Percentiles rank a stretch among this genome's conserved stretches.
Evolutionary conservation across 2,329 filamentous ascomycete genomes (phyloP).

Genomic region (Epichloe sylvatica): DNA sequence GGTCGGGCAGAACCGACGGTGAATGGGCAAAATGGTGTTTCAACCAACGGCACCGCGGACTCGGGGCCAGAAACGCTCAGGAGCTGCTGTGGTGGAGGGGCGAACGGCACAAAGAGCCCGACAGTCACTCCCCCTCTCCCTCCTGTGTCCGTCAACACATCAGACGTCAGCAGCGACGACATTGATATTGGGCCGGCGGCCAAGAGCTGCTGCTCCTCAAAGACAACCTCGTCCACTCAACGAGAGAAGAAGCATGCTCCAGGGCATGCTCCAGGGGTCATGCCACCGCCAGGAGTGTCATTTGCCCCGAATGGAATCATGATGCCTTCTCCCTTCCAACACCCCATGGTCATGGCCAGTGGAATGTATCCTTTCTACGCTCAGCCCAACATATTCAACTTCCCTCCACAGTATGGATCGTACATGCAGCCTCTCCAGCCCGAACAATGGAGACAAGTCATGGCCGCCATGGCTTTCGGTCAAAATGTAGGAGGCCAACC

Average conservation of each 20-base stretch:
- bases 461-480: conserved; percentile 21
- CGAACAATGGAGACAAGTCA: conserved; percentile 37
- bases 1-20: conserved; percentile 8
- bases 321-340: conserved; percentile 21
- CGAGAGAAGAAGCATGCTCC: conserved; percentile 10
- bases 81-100: conserved; percentile 13
- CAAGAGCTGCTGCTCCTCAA: conserved; percentile 19
- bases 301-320: conserved; percentile 17
- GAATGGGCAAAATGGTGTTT: conserved; percentile 10
- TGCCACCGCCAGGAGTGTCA: conserved; percentile 9
- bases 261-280: conserved; percentile 9
- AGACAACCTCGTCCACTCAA: conserved; percentile 5
- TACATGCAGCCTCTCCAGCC: conserved; percentile 41
- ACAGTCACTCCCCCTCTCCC: background rate
- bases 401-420: conserved; percentile 40
- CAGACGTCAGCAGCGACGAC: conserved; percentile 5
- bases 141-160: conserved; percentile 5
- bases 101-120: conserved; percentile 2
- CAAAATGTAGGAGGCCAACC: conserved; percentile 1
- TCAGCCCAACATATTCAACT: conserved; percentile 35
- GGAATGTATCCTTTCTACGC: conserved; percentile 27
- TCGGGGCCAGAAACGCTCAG: conserved; percentile 4
- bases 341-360: conserved; percentile 22
- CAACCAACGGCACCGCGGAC: conserved; percentile 10
- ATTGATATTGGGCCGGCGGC: conserved; percentile 6